Conservation (phyloP, 164 flowering plant genomes). For the Hamamelis virginiana region DNA sequence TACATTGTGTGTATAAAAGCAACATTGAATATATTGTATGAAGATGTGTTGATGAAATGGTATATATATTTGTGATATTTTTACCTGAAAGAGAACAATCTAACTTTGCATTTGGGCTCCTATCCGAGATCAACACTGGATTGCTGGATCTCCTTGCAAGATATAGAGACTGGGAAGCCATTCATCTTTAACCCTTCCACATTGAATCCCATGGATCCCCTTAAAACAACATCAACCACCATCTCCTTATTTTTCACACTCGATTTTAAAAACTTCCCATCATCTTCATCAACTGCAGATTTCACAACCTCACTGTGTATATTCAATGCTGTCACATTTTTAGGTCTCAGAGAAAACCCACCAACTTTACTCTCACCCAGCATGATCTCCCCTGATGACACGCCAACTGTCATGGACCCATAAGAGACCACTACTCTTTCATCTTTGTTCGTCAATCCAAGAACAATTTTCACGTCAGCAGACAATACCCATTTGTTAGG, state of each 20-base stretch:
- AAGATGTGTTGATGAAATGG: too few relatives aligned
- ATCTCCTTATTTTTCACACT: background rate
- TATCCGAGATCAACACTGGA: constrained; percentile 1
- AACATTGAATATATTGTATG: too few relatives aligned
- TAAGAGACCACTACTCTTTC: background rate
- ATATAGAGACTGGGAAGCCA: background rate
- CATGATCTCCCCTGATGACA: background rate
- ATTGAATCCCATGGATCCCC: background rate
- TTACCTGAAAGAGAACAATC: constrained; percentile 5
- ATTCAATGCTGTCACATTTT: background rate
- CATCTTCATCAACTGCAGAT: background rate
- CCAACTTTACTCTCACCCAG: background rate
- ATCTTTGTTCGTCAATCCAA: background rate
- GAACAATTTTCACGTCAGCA: background rate
- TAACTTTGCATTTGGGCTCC: constrained; percentile 9
- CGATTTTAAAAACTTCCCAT: background rate
- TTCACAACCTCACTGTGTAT: background rate
- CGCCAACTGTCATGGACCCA: background rate
- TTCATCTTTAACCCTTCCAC: background rate
- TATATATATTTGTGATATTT: too few relatives aligned
- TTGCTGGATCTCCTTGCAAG: constrained; percentile 5
- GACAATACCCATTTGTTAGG: background rate
- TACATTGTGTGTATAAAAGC: too few relatives aligned
- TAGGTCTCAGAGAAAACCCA: background rate
- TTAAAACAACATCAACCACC: constrained; percentile 8